phyloP scores from a whole-genome alignment of 805 yeast species.

The Alloascoidea africana region DNA sequence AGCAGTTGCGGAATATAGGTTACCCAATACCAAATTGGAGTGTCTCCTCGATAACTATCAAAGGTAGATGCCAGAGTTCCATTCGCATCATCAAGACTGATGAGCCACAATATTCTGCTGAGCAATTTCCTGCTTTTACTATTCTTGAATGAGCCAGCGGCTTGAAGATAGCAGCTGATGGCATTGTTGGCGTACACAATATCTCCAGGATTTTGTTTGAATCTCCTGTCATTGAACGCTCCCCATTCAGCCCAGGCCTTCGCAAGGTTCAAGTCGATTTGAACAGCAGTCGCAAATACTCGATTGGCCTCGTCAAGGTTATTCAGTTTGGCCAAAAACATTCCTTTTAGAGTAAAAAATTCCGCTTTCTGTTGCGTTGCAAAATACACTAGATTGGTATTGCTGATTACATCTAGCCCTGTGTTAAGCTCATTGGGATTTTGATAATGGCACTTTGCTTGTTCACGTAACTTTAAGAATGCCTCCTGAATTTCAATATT shows the following conservation, averaged over 20 bases:
- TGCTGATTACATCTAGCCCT: conserved; percentile 92
- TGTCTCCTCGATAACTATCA: conserved; percentile 86
- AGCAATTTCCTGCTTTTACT: conserved; percentile 78
- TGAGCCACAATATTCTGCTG: conserved; percentile 86
- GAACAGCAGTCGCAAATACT: conserved; percentile 96
- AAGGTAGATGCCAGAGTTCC: conserved; percentile 79
- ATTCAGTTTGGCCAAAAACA: conserved; percentile 85
- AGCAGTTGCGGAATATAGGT: conserved; percentile 90
- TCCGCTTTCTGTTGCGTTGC: conserved; percentile 98
- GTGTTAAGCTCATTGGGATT: conserved; percentile 83
- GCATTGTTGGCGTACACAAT: conserved; percentile 85
- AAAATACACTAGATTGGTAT: conserved; percentile 89
- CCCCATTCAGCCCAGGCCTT: conserved; percentile 99
- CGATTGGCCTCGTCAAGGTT: conserved; percentile 93
- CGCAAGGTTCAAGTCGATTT: conserved; percentile 82
- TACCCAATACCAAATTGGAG: conserved; percentile 99
- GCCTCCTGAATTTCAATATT: conserved; percentile 98
- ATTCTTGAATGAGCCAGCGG: conserved; percentile 91
- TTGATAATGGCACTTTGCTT: conserved; percentile 94
- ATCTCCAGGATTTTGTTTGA: conserved; percentile 71
- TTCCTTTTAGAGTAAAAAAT: conserved; percentile 93
- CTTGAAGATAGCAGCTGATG: conserved; percentile 89
- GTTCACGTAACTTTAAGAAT: conserved; percentile 86
- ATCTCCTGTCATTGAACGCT: conserved; percentile 75
- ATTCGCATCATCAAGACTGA: conserved; percentile 74